Conservation (phyloP, 345 rosid species). For the Gossypium thurberi region DNA sequence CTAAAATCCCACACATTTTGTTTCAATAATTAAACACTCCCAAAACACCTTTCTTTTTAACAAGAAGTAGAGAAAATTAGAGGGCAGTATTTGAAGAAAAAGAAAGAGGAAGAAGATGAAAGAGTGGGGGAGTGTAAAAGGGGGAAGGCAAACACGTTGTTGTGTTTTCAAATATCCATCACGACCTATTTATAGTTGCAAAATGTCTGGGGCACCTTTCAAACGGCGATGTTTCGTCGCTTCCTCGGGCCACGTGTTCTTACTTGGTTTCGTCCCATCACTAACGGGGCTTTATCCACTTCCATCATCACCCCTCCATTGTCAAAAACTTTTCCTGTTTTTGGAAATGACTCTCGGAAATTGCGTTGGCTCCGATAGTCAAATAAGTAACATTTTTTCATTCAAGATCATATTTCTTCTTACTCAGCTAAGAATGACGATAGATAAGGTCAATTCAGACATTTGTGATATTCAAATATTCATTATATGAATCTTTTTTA, state of each 20-base stretch:
- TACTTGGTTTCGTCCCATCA: not conserved
- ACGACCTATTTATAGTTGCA: conserved; percentile 26
- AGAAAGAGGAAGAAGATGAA: not conserved
- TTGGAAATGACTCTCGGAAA: too few species aligned
- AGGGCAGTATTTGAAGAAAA: not conserved
- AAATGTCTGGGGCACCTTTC: not conserved
- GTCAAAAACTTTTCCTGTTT: too few species aligned
- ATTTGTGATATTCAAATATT: too few species aligned
- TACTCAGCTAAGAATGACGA: too few species aligned
- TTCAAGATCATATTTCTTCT: too few species aligned
- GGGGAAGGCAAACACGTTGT: conserved; percentile 17
- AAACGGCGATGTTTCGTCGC: conserved; percentile 11
- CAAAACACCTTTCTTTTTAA: not conserved
- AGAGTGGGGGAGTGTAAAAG: not conserved
- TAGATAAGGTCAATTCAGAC: too few species aligned
- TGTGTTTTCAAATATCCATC: conserved; percentile 1
- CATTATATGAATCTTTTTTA: too few species aligned
- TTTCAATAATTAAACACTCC: not conserved
- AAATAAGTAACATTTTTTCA: not conserved
- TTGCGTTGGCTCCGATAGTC: too few species aligned
- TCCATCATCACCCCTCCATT: too few species aligned
- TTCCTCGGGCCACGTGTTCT: conserved; percentile 1
- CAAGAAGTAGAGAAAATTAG: not conserved
- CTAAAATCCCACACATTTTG: conserved; percentile 92
- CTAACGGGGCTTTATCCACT: too few species aligned